These are phyloP conservation scores for Epichloe aotearoae DNA, from an alignment of 2,329 filamentous ascomycete species.

Conservation along the genomic window DNA sequence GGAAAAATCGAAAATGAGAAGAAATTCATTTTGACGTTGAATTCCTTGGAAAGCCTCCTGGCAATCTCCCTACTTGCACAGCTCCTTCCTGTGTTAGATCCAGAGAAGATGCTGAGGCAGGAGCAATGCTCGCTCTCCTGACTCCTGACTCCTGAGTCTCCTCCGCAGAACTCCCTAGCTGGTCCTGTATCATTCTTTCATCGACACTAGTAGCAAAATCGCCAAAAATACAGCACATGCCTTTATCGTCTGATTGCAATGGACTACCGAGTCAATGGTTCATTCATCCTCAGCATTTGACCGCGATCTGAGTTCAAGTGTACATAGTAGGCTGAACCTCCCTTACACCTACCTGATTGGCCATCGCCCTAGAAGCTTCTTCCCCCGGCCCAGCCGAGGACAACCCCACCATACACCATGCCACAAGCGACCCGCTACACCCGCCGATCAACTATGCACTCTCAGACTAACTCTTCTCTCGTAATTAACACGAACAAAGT, in stretches of 20 bases:
- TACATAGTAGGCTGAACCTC: too few relatives aligned
- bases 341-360: background rate
- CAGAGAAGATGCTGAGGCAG: background rate
- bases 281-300: background rate
- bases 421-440: too few relatives aligned
- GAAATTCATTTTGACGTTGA: background rate
- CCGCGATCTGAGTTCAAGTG: too few relatives aligned
- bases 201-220: background rate
- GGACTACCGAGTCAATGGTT: background rate
- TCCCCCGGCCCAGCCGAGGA: background rate
- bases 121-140: background rate
- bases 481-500: background rate
- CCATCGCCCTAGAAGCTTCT: background rate
- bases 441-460: background rate
- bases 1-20: background rate
- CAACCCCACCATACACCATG: background rate
- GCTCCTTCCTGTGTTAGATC: background rate
- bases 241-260: too few relatives aligned
- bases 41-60: background rate
- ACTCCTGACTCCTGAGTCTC: background rate
- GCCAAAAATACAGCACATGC: too few relatives aligned
- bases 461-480: background rate
- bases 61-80: background rate
- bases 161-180: background rate
- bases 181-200: background rate